A percentile compares a stretch with the other conserved stretches of the same genome.
Conservation (phyloP, 2,329 filamentous ascomycete species). For the Diaporthe sp. region DNA sequence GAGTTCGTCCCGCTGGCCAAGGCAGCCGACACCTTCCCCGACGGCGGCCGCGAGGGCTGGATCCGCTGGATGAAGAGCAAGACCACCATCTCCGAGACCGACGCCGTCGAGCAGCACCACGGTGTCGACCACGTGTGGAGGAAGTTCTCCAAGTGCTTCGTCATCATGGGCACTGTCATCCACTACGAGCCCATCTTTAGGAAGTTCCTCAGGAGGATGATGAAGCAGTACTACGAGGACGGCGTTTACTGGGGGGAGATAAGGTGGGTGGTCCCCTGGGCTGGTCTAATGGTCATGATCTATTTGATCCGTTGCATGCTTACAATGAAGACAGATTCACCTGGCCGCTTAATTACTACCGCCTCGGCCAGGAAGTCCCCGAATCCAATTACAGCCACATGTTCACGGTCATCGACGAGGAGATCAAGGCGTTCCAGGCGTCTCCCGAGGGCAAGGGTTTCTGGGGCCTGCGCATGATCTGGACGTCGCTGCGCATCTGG, state of each 20-base stretch:
- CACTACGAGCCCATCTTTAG: conserved; percentile 94
- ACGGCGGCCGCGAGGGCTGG: conserved; percentile 80
- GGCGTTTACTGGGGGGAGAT: conserved; percentile 90
- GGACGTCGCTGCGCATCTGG: conserved; percentile 79
- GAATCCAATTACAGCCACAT: conserved; percentile 79
- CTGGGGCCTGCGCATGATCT: conserved; percentile 89
- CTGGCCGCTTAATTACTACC: conserved; percentile 80
- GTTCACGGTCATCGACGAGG: conserved; percentile 82
- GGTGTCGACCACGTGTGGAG: conserved; percentile 88
- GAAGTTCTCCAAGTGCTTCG: conserved; percentile 84
- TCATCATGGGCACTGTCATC: conserved; percentile 79
- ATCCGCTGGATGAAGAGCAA: conserved; percentile 82
- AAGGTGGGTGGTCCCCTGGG: conserved; percentile 54
- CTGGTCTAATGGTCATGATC: too few relatives aligned
- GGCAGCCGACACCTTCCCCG: conserved; percentile 82
- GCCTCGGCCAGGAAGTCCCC: conserved; percentile 72
- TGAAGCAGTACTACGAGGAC: conserved; percentile 81
- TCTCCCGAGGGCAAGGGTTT: conserved; percentile 81
- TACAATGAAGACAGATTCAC: conserved; percentile 65
- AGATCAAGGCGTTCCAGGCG: conserved; percentile 81
- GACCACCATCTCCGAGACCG: conserved; percentile 78
- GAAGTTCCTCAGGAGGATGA: conserved; percentile 78
- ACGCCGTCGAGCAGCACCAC: conserved; percentile 84
- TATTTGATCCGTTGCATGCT: not conserved
- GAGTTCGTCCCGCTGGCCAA: conserved; percentile 70